phyloP scores from a whole-genome alignment of 495 filamentous ascomycete genomes.

The Lepidopterella palustris region DNA sequence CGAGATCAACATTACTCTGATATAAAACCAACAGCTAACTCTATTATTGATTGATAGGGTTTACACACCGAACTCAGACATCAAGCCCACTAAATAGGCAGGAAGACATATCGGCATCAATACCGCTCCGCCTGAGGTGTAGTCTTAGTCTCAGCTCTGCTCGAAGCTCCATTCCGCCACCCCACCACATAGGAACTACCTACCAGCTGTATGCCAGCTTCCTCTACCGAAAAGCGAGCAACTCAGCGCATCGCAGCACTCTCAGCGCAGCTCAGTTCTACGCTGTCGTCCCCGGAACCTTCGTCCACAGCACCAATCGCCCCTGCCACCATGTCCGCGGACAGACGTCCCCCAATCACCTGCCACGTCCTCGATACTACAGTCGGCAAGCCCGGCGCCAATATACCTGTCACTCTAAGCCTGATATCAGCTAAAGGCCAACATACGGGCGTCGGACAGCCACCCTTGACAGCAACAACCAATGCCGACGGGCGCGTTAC shows the following conservation, averaged over 20 bases:
- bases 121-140: neutral
- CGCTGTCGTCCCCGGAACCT: neutral
- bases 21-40: neutral
- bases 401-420: constrained; percentile 51
- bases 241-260: constrained; percentile 4
- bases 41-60: neutral
- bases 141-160: neutral
- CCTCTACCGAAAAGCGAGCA: neutral
- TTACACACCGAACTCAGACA: neutral
- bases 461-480: constrained; percentile 59
- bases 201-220: neutral
- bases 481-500: constrained; percentile 83
- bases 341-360: constrained; percentile 62
- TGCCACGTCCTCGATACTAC: constrained; percentile 68
- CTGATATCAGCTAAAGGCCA: constrained; percentile 36
- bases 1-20: neutral
- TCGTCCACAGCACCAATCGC: neutral
- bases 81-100: neutral
- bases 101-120: neutral
- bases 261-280: constrained; percentile 1
- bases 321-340: neutral
- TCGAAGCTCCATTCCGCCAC: neutral
- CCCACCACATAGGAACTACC: neutral
- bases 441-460: constrained; percentile 29
- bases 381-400: constrained; percentile 56